Base-by-base conservation (phyloP, 2,329 filamentous ascomycete genomes). In the Grosmannia penicillata region DNA sequence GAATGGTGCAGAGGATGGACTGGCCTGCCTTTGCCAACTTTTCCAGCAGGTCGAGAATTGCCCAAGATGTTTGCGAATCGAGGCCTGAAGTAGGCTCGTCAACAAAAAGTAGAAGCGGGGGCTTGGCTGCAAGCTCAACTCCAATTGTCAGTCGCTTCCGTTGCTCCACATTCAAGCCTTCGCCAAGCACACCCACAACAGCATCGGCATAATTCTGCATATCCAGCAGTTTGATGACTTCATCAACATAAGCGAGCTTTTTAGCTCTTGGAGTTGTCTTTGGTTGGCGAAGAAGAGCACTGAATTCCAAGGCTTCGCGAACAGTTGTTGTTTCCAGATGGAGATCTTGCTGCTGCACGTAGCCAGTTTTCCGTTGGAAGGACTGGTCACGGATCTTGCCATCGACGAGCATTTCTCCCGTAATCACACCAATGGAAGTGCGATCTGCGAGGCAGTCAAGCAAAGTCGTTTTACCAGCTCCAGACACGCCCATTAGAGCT, bases 31-130 rank as follows among this genome's bases (percentile, higher is more conserved):
- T 25, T 4, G 38, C 21, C 13, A 39, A 27, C n/a, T 31, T 37
- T n/a, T 38, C 75, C 77, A 1, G 76, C 74, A 3, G 70, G 55
- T 85, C 78, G 32, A 85, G 69, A 53, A 94, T 94, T 46, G 84
- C 82, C 83, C 84, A 94, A 1, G 86, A 89, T 1, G 86, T 93
- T 57, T 94, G 86, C 52, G 77, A 84, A 58, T 95, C 87, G 17
- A 95, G 75, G 64, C 87, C 87, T 23, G 86, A 94, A 4, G 87
- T 95, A 14, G 87, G 87, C 58, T 95, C 87, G 50, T 95, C 87
- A 27, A 95, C 74, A 63, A 95, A 95, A 33, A 95, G 73, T 43
- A 94, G 69, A 36, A 95, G 67, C 26, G 83, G 77, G 6, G 89
- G 89, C 62, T 89, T 94, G 4, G 87, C 87, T 32, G 85, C 87